These are phyloP conservation scores for Papilionanthe hybrid DNA, from an alignment of 116 monocot genomes.

Conservation along the genomic window DNA sequence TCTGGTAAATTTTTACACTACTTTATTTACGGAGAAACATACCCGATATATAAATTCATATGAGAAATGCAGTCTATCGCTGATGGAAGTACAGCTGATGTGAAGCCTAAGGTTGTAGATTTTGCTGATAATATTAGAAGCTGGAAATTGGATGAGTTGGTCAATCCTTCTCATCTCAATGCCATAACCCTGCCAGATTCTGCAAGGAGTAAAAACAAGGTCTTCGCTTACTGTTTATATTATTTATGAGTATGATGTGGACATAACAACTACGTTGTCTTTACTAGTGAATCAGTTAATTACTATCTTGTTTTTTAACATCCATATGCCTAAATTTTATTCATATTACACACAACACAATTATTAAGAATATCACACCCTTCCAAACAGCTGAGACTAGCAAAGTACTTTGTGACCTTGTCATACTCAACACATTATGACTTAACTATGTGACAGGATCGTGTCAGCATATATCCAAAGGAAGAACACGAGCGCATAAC, in stretches of 20 bases:
- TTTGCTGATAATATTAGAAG: constrained; percentile 71
- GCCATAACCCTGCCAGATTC: constrained; percentile 70
- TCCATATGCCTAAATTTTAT: background rate
- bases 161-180: constrained; percentile 61
- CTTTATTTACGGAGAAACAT: background rate
- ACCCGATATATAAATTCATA: background rate
- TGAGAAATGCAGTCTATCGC: constrained; percentile 41
- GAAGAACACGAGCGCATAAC: no score
- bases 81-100: constrained; percentile 57
- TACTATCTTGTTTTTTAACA: background rate
- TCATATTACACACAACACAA: background rate
- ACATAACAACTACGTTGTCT: background rate
- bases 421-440: background rate
- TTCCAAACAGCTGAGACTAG: background rate
- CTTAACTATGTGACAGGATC: background rate
- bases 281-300: background rate
- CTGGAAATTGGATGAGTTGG: constrained; percentile 84
- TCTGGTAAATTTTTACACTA: constrained; percentile 29
- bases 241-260: background rate
- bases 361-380: background rate
- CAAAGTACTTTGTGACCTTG: background rate
- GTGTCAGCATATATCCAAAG: no score
- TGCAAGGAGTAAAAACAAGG: constrained; percentile 50
- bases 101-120: constrained; percentile 75
- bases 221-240: constrained; percentile 12